These are phyloP conservation scores for Mortierella sp. DNA, from an alignment of 371 early-diverging fungal species.

Conservation along the genomic window DNA sequence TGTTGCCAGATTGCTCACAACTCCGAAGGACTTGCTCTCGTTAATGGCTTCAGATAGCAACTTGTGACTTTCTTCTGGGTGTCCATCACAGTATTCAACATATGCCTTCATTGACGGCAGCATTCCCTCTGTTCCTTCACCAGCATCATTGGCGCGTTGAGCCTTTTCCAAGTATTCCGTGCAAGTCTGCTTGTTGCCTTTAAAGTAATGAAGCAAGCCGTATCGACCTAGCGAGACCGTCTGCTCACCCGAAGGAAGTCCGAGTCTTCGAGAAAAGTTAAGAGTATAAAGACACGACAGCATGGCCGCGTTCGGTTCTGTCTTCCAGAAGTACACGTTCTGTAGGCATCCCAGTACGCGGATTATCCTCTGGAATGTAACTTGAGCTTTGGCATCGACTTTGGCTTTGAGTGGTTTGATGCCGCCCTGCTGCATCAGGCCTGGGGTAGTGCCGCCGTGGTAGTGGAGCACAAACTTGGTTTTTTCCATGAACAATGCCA, in stretches of 20 bases:
- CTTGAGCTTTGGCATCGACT: conserved; percentile 55
- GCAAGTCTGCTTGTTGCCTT: conserved; percentile 61
- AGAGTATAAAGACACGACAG: conserved; percentile 60
- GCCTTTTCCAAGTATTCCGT: conserved; percentile 62
- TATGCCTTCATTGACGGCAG: conserved; percentile 46
- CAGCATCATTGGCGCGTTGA: conserved; percentile 57
- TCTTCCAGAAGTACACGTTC: conserved; percentile 65
- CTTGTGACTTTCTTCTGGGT: conserved; percentile 57
- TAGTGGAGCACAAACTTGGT: conserved; percentile 40
- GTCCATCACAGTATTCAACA: conserved; percentile 65
- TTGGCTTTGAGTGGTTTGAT: conserved; percentile 20
- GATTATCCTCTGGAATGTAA: conserved; percentile 55
- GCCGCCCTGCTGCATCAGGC: conserved; percentile 30
- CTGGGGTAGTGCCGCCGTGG: conserved; percentile 42
- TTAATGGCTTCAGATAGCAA: conserved; percentile 61
- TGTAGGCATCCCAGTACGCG: conserved; percentile 65
- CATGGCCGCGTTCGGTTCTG: conserved; percentile 58
- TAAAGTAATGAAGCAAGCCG: conserved; percentile 63
- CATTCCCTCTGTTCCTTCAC: conserved; percentile 46
- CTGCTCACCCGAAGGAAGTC: conserved; percentile 58
- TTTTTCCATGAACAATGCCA: conserved; percentile 23
- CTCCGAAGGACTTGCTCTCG: conserved; percentile 63
- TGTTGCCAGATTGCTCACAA: conserved; percentile 64
- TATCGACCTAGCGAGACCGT: conserved; percentile 62
- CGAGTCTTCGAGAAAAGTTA: conserved; percentile 61